These are phyloP conservation scores for Trichoderma parareesei DNA, from an alignment of 495 filamentous ascomycete genomes.

Conservation along the genomic window DNA sequence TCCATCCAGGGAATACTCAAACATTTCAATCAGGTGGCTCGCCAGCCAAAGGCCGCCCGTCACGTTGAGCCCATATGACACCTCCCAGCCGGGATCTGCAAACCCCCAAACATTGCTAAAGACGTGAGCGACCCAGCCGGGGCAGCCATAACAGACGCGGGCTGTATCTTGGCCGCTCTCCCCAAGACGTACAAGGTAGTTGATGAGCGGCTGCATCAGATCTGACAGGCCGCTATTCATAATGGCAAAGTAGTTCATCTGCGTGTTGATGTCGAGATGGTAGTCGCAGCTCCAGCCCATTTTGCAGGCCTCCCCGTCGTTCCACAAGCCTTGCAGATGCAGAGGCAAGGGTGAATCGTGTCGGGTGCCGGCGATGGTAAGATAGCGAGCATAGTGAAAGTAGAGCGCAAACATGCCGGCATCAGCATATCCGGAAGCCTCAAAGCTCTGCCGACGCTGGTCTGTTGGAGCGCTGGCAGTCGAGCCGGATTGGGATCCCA, in stretches of 20 bases:
- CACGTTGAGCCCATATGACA: slow-evolving; percentile 26
- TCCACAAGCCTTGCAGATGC: slow-evolving; percentile 43
- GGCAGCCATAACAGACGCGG: slow-evolving; percentile 36
- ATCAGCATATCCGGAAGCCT: slow-evolving; percentile 13
- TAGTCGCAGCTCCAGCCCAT: slow-evolving; percentile 38
- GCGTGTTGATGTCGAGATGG: slow-evolving; percentile 43
- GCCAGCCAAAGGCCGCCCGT: slow-evolving; percentile 29
- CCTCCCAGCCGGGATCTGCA: slow-evolving; percentile 37
- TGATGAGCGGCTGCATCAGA: slow-evolving; percentile 22
- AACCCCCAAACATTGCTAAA: slow-evolving; percentile 41
- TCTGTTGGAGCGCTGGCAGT: slow-evolving; percentile 1
- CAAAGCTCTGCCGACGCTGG: slow-evolving; percentile 12
- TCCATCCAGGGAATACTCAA: slow-evolving; percentile 27
- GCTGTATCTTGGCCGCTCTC: slow-evolving; percentile 29
- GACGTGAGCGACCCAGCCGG: slow-evolving; percentile 36
- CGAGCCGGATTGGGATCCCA: not conserved
- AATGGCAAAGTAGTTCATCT: slow-evolving; percentile 48
- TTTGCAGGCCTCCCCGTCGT: slow-evolving; percentile 33
- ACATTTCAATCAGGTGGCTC: slow-evolving; percentile 37
- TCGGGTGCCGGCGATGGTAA: slow-evolving; percentile 16
- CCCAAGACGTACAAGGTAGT: slow-evolving; percentile 28
- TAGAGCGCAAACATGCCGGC: slow-evolving; percentile 13
- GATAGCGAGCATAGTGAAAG: slow-evolving; percentile 16
- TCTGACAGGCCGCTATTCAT: slow-evolving; percentile 27
- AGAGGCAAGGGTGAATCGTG: slow-evolving; percentile 13